Evolutionary conservation across 2,329 filamentous ascomycete genomes (phyloP).

Genomic region (Teratosphaeria zuluensis): DNA sequence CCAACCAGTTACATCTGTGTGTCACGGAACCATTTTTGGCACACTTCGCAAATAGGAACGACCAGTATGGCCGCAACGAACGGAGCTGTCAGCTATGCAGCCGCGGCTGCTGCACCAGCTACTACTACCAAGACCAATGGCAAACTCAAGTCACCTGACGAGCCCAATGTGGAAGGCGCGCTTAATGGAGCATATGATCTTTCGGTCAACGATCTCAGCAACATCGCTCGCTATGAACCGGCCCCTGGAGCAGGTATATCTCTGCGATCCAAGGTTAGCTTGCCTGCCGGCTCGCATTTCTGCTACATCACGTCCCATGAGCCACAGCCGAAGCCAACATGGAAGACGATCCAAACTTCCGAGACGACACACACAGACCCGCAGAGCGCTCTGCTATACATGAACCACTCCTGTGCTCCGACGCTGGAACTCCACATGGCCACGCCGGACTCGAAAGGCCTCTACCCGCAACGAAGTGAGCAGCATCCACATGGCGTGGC

Average conservation of each 20-base stretch:
- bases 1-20: background rate
- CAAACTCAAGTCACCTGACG: background rate
- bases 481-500: constrained; percentile 3
- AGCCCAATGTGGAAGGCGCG: background rate
- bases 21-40: background rate
- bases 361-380: constrained; percentile 44
- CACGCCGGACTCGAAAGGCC: constrained; percentile 14
- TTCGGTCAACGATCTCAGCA: constrained; percentile 25
- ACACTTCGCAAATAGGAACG: background rate
- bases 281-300: constrained; percentile 43
- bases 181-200: background rate
- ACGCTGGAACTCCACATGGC: constrained; percentile 45
- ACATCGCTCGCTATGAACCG: constrained; percentile 29
- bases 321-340: constrained; percentile 34
- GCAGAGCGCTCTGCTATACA: constrained; percentile 47
- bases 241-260: constrained; percentile 30
- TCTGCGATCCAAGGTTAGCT: constrained; percentile 39
- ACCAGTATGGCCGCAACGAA: background rate
- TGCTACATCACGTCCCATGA: constrained; percentile 39
- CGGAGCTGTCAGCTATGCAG: background rate
- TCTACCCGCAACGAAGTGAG: constrained; percentile 11
- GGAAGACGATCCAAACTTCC: constrained; percentile 44
- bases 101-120: background rate
- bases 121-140: background rate
- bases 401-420: constrained; percentile 46